Evolutionary conservation across 495 filamentous ascomycete genomes (phyloP), one percentile per base, ranked within the genome.

Genomic region (Penicillium alfredii): DNA sequence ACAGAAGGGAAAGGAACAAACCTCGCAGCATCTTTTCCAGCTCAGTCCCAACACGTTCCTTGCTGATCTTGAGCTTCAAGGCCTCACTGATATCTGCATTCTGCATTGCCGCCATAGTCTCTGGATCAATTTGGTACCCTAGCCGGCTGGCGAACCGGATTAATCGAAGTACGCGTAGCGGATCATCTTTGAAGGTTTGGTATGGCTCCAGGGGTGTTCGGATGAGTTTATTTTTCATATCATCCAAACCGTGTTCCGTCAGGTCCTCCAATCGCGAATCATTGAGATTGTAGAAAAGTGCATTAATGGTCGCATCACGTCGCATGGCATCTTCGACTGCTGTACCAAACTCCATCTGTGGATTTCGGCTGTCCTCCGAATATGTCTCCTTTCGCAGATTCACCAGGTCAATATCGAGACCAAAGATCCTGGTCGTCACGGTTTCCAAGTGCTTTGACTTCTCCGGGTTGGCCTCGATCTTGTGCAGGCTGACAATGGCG

Each of bases 361-460:
- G 92, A 51, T 89, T 94, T 11, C 92, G 76, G 55, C 86, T 95
- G 13, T 88, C 80, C 6, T 84, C 76, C 2, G 77, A 70, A 47
- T 98, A 98, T 9, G 81, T 84, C 64, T 98, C 92, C 55, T 88
- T 92, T 24, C 92, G 74, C 38, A 98, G 66, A 55, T 98, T 97
- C 25, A 98, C 92, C 47, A 98, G 74, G 47, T 98, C 92, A 14
- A 97, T 73, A 49, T 97, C 90, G 22, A 94, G 65, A 1, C 86
- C 89, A 42, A 94, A 80, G 19, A 98, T 75, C 44, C 69, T 83
- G 2, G 81, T 89, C 2, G 86, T 94, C 8, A 84, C 85, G 0
- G 93, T 97, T 62, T 93, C 92, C 16, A 99, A 72, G 59, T 99
- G 88, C 65, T 99, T 99, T 11, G 86, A 94, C 61, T 95, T 96